Evolutionary conservation across 371 early-diverging fungal genomes (phyloP), one percentile per base, ranked within the genome.

Genomic region (Mucor indicus): DNA sequence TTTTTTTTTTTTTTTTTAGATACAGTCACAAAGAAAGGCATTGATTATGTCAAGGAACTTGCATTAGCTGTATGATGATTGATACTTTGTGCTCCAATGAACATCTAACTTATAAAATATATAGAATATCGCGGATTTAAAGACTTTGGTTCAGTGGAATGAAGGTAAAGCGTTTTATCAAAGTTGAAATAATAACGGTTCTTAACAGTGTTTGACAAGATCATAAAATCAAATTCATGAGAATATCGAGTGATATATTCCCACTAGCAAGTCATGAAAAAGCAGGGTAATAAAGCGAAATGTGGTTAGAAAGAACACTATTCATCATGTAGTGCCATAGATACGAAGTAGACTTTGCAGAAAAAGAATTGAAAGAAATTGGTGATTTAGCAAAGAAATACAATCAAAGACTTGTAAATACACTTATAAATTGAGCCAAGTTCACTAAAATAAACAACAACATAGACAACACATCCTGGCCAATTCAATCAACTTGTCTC

Each of bases 401-500:
- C 27, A 61, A 59, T 21, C 76, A 76, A 51, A 54, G 76, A 33
- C 47, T 76, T 46, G 72, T 67, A 62, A 54, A 37, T 31, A n/a
- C 22, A 11, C 12, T 11, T 11, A n/a, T n/a, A n/a, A n/a, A n/a
- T n/a, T n/a, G n/a, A n/a, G n/a, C n/a, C n/a, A n/a, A n/a, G n/a
- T n/a, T n/a, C n/a, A n/a, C n/a, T n/a, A n/a, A n/a, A n/a, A n/a
- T n/a, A n/a, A n/a, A n/a, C n/a, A n/a, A n/a, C n/a, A n/a, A n/a
- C n/a, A 11, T 27, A 73, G 69, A 75, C 75, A 15, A 64, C 48
- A 38, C 76, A 77, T 49, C 76, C 76, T 19, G 78, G 78, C 0
- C 78, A 77, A 48, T 77, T 61, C 32, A 75, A 65, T 33, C 78
- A 76, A 41, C 45, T 77, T 2, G 75, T 64, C 11, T 71, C 72